Conservation (phyloP, 2,329 filamentous ascomycete species). For the Ramichloridium luteum region DNA sequence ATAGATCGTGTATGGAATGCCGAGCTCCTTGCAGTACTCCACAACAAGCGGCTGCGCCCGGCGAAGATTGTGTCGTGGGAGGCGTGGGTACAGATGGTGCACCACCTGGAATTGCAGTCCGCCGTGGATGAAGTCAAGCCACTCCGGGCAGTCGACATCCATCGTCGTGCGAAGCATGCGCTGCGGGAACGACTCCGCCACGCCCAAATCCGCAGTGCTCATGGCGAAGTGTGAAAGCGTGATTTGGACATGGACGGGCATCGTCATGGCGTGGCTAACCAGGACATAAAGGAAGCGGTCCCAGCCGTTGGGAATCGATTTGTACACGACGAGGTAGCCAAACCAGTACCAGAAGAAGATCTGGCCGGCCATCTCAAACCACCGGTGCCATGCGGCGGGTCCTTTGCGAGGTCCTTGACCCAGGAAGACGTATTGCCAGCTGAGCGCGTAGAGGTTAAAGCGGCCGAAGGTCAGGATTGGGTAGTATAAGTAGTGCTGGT, state of each 20-base stretch:
- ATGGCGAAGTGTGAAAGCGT: constrained; percentile 63
- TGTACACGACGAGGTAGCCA: constrained; percentile 53
- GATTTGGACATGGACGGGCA: constrained; percentile 60
- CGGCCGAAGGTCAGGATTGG: constrained; percentile 52
- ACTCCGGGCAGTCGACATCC: constrained; percentile 60
- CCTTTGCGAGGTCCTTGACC: constrained; percentile 45
- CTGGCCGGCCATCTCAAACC: constrained; percentile 52
- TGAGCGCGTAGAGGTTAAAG: constrained; percentile 60
- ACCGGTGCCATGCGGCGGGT: constrained; percentile 55
- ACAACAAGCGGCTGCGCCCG: constrained; percentile 46
- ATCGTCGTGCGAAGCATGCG: constrained; percentile 60
- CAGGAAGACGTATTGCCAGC: constrained; percentile 52
- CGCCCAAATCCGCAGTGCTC: constrained; percentile 53
- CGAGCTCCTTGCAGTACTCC: constrained; percentile 52
- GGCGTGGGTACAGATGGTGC: constrained; percentile 56
- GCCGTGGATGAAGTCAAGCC: constrained; percentile 61
- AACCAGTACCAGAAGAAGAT: constrained; percentile 55
- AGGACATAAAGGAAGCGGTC: constrained; percentile 50
- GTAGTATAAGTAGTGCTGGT: constrained; percentile 58
- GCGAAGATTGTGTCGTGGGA: constrained; percentile 57
- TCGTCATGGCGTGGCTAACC: constrained; percentile 52
- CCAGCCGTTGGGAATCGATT: constrained; percentile 45
- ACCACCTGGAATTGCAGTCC: constrained; percentile 62
- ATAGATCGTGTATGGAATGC: constrained; percentile 50
- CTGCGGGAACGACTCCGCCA: constrained; percentile 55